These are phyloP conservation scores for Hymenotorrendiella dingleyae DNA, from an alignment of 2,329 filamentous ascomycete species.

Conservation along the genomic window DNA sequence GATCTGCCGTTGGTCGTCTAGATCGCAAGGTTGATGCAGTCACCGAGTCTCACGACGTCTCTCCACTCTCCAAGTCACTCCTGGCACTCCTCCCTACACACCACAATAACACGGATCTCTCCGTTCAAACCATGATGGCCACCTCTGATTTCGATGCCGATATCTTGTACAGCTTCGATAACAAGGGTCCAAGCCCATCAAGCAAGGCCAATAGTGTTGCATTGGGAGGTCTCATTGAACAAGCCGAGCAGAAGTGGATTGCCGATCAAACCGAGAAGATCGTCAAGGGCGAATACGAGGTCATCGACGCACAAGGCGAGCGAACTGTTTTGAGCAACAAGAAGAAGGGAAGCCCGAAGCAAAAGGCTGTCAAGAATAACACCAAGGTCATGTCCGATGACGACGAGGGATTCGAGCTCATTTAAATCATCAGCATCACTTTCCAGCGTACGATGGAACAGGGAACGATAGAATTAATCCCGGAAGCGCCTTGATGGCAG, in stretches of 20 bases:
- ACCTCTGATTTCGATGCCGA: slow-evolving; percentile 14
- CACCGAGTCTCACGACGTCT: slow-evolving; percentile 17
- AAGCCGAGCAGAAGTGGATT: slow-evolving; percentile 28
- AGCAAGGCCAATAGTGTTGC: slow-evolving; percentile 20
- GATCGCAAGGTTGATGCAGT: slow-evolving; percentile 20
- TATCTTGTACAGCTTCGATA: slow-evolving; percentile 29
- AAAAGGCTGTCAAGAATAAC: slow-evolving; percentile 17
- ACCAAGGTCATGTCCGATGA: slow-evolving; percentile 17
- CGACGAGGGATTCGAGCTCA: slow-evolving; percentile 30
- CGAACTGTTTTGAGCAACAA: slow-evolving; percentile 17
- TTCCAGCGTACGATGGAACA: no score
- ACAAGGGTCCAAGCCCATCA: slow-evolving; percentile 21
- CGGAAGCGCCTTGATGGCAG: slow-evolving; percentile 6
- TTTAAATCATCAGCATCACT: slow-evolving; percentile 20
- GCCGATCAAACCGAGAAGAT: slow-evolving; percentile 30
- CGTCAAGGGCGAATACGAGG: slow-evolving; percentile 30
- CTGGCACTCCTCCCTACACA: slow-evolving; percentile 27
- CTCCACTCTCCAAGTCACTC: slow-evolving; percentile 25
- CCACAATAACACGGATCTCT: slow-evolving; percentile 20
- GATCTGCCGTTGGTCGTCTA: slow-evolving; percentile 11
- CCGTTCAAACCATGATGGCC: slow-evolving; percentile 18
- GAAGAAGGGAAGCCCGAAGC: slow-evolving; percentile 26
- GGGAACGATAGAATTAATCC: neutral
- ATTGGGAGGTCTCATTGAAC: slow-evolving; percentile 27
- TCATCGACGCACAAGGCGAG: slow-evolving; percentile 30